Percentiles rank a stretch among this genome's conserved stretches.
Conservation (phyloP, 1,284 basidiomycete genomes). For the Inonotus hispidus region DNA sequence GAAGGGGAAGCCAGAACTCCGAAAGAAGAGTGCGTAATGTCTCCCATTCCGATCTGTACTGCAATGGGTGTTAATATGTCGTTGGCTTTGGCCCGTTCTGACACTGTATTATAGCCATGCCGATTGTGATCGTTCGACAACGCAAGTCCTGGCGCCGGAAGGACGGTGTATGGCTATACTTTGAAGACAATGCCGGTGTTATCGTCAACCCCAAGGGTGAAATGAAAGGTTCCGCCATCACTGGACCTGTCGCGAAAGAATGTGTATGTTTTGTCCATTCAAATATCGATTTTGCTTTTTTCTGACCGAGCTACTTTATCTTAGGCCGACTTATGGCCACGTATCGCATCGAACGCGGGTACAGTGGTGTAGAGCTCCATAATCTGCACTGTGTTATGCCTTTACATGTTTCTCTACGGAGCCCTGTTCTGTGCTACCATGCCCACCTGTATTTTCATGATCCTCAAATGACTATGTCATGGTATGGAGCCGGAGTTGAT, state of each 20-base stretch:
- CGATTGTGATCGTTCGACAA: slow-evolving; percentile 95
- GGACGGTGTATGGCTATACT: slow-evolving; percentile 99
- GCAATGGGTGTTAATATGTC: too few species aligned
- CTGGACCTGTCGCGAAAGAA: slow-evolving; percentile 96
- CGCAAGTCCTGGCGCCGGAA: slow-evolving; percentile 97
- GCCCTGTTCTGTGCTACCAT: neutral
- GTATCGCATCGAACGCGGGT: slow-evolving; percentile 98
- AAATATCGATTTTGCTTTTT: slow-evolving; percentile 14
- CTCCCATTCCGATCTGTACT: neutral
- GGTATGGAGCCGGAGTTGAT: too few species aligned
- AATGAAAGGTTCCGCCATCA: slow-evolving; percentile 99
- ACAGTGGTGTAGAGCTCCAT: slow-evolving; percentile 75
- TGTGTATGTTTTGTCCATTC: slow-evolving; percentile 55
- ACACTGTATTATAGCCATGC: slow-evolving; percentile 69
- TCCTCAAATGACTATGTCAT: too few species aligned
- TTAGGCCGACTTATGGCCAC: slow-evolving; percentile 97
- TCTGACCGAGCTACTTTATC: slow-evolving; percentile 23
- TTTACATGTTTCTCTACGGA: neutral
- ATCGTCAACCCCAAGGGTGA: slow-evolving; percentile 99
- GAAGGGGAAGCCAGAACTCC: slow-evolving; percentile 99
- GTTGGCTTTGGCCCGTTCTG: neutral
- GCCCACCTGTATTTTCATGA: neutral
- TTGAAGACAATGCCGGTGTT: slow-evolving; percentile 98
- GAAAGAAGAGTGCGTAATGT: slow-evolving; percentile 90
- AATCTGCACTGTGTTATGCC: neutral